phyloP scores from a whole-genome alignment of 768 basidiomycete genomes.

The Tubosaeta brunneosetosa region DNA sequence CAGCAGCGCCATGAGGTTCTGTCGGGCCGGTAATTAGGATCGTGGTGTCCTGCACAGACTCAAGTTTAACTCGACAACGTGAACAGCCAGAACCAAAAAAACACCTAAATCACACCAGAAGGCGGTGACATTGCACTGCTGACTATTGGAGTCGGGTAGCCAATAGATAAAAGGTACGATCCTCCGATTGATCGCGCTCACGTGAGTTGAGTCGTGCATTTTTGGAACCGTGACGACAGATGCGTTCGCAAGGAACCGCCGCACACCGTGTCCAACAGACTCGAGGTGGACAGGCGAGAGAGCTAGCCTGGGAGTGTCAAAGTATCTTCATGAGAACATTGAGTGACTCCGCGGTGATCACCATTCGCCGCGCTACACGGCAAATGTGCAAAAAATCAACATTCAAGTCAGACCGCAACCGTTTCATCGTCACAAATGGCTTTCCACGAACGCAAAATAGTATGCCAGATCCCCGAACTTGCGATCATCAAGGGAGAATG shows the following conservation, averaged over 20 bases:
- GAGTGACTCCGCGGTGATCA: background rate
- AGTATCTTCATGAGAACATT: background rate
- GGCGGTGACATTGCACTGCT: constrained; percentile 11
- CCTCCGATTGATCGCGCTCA: constrained; percentile 1
- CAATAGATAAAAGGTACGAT: constrained; percentile 10
- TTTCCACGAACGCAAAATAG: background rate
- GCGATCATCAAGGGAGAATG: constrained; percentile 16
- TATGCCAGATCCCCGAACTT: background rate
- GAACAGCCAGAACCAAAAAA: constrained; percentile 12
- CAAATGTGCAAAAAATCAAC: background rate
- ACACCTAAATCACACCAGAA: background rate
- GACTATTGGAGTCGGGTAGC: background rate
- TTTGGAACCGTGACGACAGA: background rate
- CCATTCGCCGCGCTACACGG: background rate
- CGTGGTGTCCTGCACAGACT: constrained; percentile 1
- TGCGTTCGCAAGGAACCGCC: background rate
- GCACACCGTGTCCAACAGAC: background rate
- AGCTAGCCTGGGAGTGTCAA: background rate
- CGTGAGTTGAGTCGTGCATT: background rate
- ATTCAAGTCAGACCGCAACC: background rate
- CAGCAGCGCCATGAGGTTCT: constrained; percentile 13
- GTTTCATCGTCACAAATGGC: background rate
- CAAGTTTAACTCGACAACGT: constrained; percentile 1
- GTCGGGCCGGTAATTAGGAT: background rate
- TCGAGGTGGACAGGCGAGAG: background rate